Evolutionary conservation across 2,329 filamentous ascomycete species (phyloP).

Genomic region (Arthrinium phaeospermum): DNA sequence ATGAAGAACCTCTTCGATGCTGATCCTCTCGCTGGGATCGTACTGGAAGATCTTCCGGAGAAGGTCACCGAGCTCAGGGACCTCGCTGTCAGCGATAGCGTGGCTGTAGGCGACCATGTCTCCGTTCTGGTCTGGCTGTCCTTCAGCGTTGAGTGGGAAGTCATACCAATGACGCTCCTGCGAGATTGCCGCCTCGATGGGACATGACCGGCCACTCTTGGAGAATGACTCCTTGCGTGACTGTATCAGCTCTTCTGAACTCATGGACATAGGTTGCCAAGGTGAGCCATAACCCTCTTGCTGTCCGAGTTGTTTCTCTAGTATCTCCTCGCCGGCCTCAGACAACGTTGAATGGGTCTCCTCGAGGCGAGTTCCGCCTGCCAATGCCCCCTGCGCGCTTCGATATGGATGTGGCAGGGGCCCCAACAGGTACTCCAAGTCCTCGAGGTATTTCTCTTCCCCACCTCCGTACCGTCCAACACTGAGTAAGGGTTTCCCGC

Average conservation of each 20-base stretch:
- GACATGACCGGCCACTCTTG: background rate
- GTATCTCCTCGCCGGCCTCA: background rate
- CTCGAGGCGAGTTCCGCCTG: background rate
- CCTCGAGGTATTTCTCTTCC: slow-evolving; percentile 5
- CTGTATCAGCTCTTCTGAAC: background rate
- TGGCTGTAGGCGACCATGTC: slow-evolving; percentile 1
- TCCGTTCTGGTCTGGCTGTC: background rate
- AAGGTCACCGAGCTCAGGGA: slow-evolving; percentile 18
- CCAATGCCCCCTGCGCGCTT: background rate
- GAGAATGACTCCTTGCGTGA: slow-evolving; percentile 11
- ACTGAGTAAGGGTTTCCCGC: background rate
- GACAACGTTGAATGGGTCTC: background rate
- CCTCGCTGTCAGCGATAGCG: background rate
- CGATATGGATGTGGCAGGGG: slow-evolving; percentile 17
- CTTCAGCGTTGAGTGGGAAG: slow-evolving; percentile 9
- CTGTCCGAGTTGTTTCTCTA: background rate
- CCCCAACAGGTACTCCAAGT: slow-evolving; percentile 15
- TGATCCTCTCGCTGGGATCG: slow-evolving; percentile 5
- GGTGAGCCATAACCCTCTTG: background rate
- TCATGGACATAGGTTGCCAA: background rate
- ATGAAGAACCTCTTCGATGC: background rate
- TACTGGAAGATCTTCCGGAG: slow-evolving; percentile 17
- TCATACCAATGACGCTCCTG: slow-evolving; percentile 5
- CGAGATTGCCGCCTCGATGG: background rate
- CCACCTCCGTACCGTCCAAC: background rate